A percentile compares a stretch with the other conserved stretches of the same genome.
Conservation (phyloP, 495 filamentous ascomycete genomes). For the Trichoderma erinaceum region DNA sequence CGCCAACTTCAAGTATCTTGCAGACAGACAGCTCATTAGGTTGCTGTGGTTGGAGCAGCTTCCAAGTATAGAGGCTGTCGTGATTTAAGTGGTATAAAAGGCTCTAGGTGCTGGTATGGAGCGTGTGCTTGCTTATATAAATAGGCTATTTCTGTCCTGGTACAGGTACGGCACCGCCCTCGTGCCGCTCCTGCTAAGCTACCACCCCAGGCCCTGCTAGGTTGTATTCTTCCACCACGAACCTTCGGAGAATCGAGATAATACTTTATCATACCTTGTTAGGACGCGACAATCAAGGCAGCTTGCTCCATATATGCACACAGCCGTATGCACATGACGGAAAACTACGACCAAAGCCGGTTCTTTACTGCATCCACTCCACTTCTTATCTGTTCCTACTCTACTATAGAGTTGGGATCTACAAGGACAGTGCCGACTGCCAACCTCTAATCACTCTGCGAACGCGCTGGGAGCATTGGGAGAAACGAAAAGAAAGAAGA, state of each 20-base stretch:
- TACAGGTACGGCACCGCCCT: neutral
- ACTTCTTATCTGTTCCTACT: neutral
- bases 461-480: too few species aligned
- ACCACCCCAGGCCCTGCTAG: too few species aligned
- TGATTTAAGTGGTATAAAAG: neutral
- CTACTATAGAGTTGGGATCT: neutral
- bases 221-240: neutral
- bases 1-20: neutral
- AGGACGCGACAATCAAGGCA: neutral
- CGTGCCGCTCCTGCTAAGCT: neutral
- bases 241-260: neutral
- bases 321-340: constrained; percentile 1
- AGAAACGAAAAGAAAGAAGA: neutral
- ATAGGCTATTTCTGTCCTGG: neutral
- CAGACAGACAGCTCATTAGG: too few species aligned
- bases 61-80: too few species aligned
- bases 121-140: too few species aligned
- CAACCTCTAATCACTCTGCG: neutral
- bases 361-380: neutral
- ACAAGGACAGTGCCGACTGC: neutral
- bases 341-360: neutral
- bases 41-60: too few species aligned
- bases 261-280: neutral
- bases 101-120: neutral
- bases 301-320: neutral